phyloP scores from a whole-genome alignment of 345 rosid species.

The Rhodomyrtus tomentosa region DNA sequence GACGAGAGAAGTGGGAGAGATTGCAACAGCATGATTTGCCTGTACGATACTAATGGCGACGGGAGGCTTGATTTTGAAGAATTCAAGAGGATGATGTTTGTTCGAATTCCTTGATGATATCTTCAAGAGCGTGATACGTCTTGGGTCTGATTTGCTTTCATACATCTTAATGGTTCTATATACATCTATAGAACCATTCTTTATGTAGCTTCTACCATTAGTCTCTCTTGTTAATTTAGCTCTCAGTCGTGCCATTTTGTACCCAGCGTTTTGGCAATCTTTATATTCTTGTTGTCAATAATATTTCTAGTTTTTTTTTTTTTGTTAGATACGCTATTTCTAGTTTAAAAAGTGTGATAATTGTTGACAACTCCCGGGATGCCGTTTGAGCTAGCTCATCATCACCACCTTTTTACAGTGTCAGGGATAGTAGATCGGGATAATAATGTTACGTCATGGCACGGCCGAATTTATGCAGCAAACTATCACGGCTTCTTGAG shows the following conservation, averaged over 20 bases:
- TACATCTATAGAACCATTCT: neutral
- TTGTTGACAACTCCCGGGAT: too few species aligned
- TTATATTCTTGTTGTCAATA: neutral
- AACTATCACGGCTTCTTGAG: too few species aligned
- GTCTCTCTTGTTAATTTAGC: neutral
- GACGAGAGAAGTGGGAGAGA: conserved; percentile 38
- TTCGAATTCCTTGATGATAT: neutral
- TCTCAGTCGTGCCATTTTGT: neutral
- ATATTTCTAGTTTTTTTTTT: too few species aligned
- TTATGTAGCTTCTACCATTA: neutral
- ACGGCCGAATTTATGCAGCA: too few species aligned
- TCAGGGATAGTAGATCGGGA: too few species aligned
- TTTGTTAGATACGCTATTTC: too few species aligned
- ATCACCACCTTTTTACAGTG: too few species aligned
- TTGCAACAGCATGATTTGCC: conserved; percentile 54
- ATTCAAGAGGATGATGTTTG: conserved; percentile 67
- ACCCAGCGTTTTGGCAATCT: neutral
- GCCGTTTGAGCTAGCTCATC: too few species aligned
- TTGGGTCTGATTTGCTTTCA: neutral
- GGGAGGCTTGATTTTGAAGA: conserved; percentile 73
- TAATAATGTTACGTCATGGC: too few species aligned
- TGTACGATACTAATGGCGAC: conserved; percentile 54
- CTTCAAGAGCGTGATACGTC: neutral
- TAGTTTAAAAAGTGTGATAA: neutral
- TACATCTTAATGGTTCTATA: neutral